Evolutionary conservation across 1,139 yeast genomes (phyloP), one percentile per base, ranked within the genome.

Genomic region (Pichia kudriavzevii): DNA sequence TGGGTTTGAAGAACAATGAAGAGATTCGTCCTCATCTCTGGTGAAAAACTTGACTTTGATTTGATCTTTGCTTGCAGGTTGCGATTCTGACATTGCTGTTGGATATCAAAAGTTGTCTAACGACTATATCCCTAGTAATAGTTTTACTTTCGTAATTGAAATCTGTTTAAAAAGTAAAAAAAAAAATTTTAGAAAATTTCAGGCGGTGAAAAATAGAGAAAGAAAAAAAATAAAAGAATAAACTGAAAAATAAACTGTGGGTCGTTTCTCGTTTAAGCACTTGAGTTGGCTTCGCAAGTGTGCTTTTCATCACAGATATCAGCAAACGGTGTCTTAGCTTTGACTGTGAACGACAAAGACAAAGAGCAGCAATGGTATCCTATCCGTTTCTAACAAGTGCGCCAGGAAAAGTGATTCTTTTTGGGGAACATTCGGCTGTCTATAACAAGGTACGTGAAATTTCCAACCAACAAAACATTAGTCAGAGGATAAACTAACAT

Each of bases 351-450:
- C n/a, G n/a, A n/a, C n/a, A n/a, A n/a, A n/a, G n/a, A n/a, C n/a
- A n/a, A 4, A 26, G 34, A 39, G 31, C 34, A 42, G 38, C 37
- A 41, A 40, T 48, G 36, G 42, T 42, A 3, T 28, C 38, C 12
- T 49, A 48, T 10, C 75, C 88, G 4, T 84, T 87, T 56, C 62
- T 75, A 38, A 84, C 85, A 3, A 83, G 95, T 42, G 94, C 99
- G 2, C 98, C 99, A 0, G 99, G 97, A 7, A 91, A 93, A 55
- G 95, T 87, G 28, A 93, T 91, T 48, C 69, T 93, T 30, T 93
- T 87, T 55, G 99, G 99, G 17, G 98, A 91, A 55, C 99, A 91
- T 55, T 84, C 97, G 2, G 97, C 94, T 3, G 99, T 91, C 2
- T 84, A 83, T 55, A 79, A 84, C 36, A 83, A 83, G 50, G 73